Conservation (phyloP, 148 eudicot genomes). For the Nepenthes mirabilis region DNA sequence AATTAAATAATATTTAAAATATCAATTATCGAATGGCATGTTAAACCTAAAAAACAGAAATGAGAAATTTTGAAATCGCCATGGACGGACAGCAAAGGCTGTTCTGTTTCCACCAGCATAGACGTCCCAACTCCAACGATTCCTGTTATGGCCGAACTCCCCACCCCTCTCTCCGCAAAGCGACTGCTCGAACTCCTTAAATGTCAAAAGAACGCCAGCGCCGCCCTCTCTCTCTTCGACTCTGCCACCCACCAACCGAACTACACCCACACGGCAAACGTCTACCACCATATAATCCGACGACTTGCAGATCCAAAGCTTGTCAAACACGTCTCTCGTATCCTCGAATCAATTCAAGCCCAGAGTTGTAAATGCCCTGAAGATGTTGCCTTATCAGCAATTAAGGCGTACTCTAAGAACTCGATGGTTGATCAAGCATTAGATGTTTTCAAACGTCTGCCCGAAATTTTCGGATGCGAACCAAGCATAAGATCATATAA, state of each 20-base stretch:
- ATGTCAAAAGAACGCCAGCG: conserved; percentile 30
- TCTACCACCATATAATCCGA: conserved; percentile 69
- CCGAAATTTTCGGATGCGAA: conserved; percentile 50
- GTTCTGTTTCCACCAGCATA: no score
- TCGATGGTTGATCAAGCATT: conserved; percentile 46
- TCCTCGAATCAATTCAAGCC: conserved; percentile 33
- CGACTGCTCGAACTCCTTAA: conserved; percentile 45
- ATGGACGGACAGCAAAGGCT: no score
- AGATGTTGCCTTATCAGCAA: conserved; percentile 44
- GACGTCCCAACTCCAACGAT: no score
- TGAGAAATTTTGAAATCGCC: no score
- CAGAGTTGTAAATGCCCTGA: conserved; percentile 44
- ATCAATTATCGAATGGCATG: no score
- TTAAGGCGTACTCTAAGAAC: conserved; percentile 42
- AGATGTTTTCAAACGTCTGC: conserved; percentile 45
- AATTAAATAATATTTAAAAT: no score
- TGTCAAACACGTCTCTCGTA: conserved; percentile 26
- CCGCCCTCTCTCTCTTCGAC: conserved; percentile 57
- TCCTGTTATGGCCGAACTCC: conserved; percentile 37
- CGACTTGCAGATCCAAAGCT: conserved; percentile 31
- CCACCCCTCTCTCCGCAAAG: conserved; percentile 33
- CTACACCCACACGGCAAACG: conserved; percentile 27
- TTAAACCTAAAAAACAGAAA: no score
- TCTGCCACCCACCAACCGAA: conserved; percentile 27
- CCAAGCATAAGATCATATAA: conserved; percentile 61